Base-by-base conservation (phyloP, 306 rosid genomes). In the Oemleria cerasiformis region DNA sequence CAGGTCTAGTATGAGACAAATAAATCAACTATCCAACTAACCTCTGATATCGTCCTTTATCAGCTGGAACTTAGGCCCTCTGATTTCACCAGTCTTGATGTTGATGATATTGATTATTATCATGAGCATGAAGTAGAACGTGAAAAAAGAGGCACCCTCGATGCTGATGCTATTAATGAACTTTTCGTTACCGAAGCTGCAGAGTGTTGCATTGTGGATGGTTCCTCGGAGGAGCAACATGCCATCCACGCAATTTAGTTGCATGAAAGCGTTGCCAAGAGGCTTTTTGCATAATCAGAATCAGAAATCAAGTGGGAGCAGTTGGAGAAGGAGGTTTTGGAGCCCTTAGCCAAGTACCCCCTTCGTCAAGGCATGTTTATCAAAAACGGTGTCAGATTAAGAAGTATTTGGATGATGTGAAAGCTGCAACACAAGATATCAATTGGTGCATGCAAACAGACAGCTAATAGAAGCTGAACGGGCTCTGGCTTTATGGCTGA, bases 401-500 rank as follows among this genome's bases (percentile, higher is more conserved):
- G 38, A 56, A 11, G 9, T 56, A 56, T 23, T 2, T 11, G 61
- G 61, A 6, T 36, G 15, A 5, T 5, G 13, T 56, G 25, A 14
- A 6, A 56, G 61, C 15, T 4, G 38, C 48, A 44, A 13, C 15
- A 44, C 48, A 44, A 44, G 48, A 44, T 25, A 25, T 20, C 21
- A 51, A 51, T 51, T 17, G 7, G n/a, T n/a, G 71, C 71, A 67
- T 75, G 71, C 75, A 80, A 84, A 62, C 84, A 74, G 82, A 70
- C 71, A 71, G 75, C 87, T 16, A 72, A 73, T 78, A 77, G 73
- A 41, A 65, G 79, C 82, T 80, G 61, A 54, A 55, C 53, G 48
- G 88, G 71, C 61, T 70, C 81, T 58, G 83, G 65, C 64, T 69
- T 68, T 68, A 77, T 82, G 81, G 82, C 79, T 55, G 77, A 89